Base-by-base conservation (phyloP, 163 green algal genomes). In the Scenedesmus sp. region DNA sequence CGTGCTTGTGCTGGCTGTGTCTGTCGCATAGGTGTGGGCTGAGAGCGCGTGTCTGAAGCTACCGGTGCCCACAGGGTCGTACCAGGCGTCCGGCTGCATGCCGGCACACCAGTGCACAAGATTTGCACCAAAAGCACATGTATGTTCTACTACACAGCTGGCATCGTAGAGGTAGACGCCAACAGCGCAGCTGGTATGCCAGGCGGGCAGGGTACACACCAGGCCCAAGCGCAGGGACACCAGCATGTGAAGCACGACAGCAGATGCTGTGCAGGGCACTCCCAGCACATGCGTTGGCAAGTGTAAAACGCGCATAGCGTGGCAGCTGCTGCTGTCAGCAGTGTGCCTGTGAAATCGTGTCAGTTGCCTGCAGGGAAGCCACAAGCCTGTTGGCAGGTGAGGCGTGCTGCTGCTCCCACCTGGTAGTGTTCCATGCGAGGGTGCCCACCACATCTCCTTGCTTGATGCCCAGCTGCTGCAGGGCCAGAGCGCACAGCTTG, bases 361-460 rank as follows among this genome's bases (percentile, higher is more conserved):
- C 7, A 26, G 51, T 15, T 70, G 56, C 22, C 1, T 70, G 56
- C 56, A 70, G 20, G 3, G 2, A 20, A 33, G 1, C 1, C 13
- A n/a, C 56, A n/a, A 70, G 13, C 22, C 10, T 2, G 4, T 3
- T 70, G 56, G 6, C 51, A 61, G 51, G 51, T 61, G 51, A 16
- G 51, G 51, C 46, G 53, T 35, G 24, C 12, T 76, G 65, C 35
- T 82, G 73, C 73, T 49, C n/a, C n/a, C 33, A 82, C 73, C 96
- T 88, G 0, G 89, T 90, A 0, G 94, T 97, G 93, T 99, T 99
- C 95, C 95, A 98, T 0, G 95, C 96, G 20, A 98, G 80, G 0
- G 97, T 99, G 6, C 93, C 97, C 0, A 98, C 94, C 33, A 95
- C 92, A 76, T 94, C 92, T 7, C 96, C 97, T 76, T 79, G 96